A percentile compares a stretch with the other conserved stretches of the same genome.
These are phyloP conservation scores for Diplodia scrobiculata DNA, from an alignment of 2,329 filamentous ascomycete genomes.

Conservation along the genomic window DNA sequence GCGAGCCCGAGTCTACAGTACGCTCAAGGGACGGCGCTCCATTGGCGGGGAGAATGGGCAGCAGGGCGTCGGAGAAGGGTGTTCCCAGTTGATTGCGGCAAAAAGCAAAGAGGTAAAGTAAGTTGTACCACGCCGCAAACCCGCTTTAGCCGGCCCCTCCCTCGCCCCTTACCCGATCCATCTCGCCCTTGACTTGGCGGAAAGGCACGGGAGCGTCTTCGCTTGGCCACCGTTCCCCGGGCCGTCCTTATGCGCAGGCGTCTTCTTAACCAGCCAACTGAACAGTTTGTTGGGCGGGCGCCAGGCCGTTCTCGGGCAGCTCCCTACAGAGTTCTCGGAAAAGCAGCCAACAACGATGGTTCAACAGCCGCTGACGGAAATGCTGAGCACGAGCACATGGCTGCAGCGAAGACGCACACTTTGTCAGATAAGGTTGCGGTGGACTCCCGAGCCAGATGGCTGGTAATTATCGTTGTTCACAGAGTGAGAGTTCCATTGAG, in stretches of 20 bases:
- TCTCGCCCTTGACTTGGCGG: constrained; percentile 3
- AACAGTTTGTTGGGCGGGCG: constrained; percentile 11
- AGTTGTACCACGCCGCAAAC: not conserved
- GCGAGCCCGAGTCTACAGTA: no score
- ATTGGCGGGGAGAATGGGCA: not conserved
- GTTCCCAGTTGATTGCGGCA: constrained; percentile 20
- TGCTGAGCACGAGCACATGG: not conserved
- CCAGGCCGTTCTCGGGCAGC: constrained; percentile 2
- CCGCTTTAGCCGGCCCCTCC: constrained; percentile 18
- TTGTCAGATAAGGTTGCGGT: constrained; percentile 14
- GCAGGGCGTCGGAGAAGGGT: not conserved
- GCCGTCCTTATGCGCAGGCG: not conserved
- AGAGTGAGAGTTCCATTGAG: not conserved
- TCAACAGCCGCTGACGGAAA: not conserved
- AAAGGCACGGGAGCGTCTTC: constrained; percentile 13
- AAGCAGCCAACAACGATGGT: not conserved
- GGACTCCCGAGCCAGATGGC: not conserved
- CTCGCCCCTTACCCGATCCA: not conserved
- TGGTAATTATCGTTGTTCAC: not conserved
- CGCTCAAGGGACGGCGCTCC: not conserved
- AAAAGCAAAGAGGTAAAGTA: not conserved
- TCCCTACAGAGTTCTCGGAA: not conserved
- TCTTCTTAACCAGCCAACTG: not conserved
- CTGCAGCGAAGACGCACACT: not conserved
- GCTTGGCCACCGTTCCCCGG: not conserved